Evolutionary conservation across 2,329 filamentous ascomycete genomes (phyloP), one percentile per base, ranked within the genome.

Genomic region (Neofusicoccum sp.): DNA sequence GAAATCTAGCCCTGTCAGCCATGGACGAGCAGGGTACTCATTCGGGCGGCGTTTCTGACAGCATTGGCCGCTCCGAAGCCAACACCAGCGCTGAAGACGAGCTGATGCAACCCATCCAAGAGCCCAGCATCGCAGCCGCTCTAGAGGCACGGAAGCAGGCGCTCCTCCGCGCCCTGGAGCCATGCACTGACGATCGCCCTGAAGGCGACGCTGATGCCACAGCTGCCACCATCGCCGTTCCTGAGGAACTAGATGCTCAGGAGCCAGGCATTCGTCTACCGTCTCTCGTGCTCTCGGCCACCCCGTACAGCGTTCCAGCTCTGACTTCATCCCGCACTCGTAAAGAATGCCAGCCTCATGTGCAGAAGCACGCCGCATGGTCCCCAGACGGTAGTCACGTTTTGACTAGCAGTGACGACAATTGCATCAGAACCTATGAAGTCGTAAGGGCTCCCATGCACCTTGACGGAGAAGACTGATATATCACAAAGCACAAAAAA

Each of bases 371-470:
- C 3, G 43, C 44, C 3, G 14, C 8, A 6, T 63, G 81, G 80
- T 78, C 81, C 6, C 76, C 83, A 14, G 86, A 88, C 70, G 86
- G 86, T 6, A 86, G 83, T 1, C 82, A 80, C 28, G 70, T 88
- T 29, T 70, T 89, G 64, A 84, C 85, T 2, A 80, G 81, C 44
- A 83, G 79, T 63, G 80, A 78, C 22, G 80, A 84, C 66, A 77
- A 84, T 58, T 71, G 76, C 63, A 76, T 85, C n/a, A 78, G 82
- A 67, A 45, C 54, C 3, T n/a, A 36, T 2, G 6, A 16, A 5
- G 36, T 36, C 31, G 54, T 58, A 58, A 58, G 54, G 45, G 22
- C 6, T 11, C 41, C 9, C 22, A 9, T 22, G 4, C n/a, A 14
- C 12, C 31, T 6, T 16, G 29, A n/a, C 31, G 9, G 34, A 41